Conservation (phyloP, 495 filamentous ascomycete species). For the Neurospora africana region DNA sequence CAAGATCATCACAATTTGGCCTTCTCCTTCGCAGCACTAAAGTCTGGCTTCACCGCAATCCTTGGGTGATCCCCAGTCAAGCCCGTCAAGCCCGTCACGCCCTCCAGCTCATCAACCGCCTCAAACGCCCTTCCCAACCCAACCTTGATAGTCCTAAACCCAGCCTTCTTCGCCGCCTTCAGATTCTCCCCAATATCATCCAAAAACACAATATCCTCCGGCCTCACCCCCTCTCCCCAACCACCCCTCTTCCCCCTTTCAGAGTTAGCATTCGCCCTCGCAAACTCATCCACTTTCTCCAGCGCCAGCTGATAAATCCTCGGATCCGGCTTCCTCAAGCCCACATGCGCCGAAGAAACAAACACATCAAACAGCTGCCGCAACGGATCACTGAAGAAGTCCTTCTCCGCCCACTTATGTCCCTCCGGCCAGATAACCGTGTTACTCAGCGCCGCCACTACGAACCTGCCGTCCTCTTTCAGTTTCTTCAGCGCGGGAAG, state of each 20-base stretch:
- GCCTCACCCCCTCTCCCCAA: constrained; percentile 40
- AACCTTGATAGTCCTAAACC: constrained; percentile 79
- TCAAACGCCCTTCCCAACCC: constrained; percentile 63
- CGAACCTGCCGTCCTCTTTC: constrained; percentile 49
- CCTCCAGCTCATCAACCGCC: constrained; percentile 48
- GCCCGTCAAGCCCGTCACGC: constrained; percentile 38
- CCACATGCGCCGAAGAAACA: constrained; percentile 73
- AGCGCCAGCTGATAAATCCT: constrained; percentile 70
- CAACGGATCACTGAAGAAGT: constrained; percentile 37
- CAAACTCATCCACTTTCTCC: constrained; percentile 47
- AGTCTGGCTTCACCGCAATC: constrained; percentile 29
- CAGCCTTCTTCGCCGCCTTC: constrained; percentile 62
- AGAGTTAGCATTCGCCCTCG: constrained; percentile 31
- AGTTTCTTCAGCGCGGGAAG: constrained; percentile 69
- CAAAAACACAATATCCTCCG: constrained; percentile 71
- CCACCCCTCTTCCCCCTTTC: constrained; percentile 32
- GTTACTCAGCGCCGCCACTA: constrained; percentile 78
- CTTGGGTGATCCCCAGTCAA: constrained; percentile 35
- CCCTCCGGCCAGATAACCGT: constrained; percentile 70
- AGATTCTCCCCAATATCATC: constrained; percentile 96
- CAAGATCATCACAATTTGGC: constrained; percentile 26
- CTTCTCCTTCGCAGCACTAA: constrained; percentile 13
- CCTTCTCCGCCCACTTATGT: constrained; percentile 41
- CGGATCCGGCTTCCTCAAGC: constrained; percentile 77
- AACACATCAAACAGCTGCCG: constrained; percentile 67